Base-by-base conservation (phyloP, 345 rosid species). In the Cochlearia excelsa region DNA sequence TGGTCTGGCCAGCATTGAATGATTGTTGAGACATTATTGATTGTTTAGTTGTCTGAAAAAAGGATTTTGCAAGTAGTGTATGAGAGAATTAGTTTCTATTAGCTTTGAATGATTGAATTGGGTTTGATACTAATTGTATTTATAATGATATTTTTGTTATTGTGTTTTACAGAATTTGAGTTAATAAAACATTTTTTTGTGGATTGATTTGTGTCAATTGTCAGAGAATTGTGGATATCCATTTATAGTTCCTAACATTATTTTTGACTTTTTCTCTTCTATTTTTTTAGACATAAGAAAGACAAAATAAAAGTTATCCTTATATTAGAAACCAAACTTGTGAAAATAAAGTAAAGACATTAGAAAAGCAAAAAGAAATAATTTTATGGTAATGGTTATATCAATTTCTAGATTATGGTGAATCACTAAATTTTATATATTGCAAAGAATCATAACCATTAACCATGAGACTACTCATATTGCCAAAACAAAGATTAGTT, bases 1-100 rank as follows among this genome's bases (percentile, higher is more conserved):
- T 70, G 31, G 47, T 42, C 28, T 70, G 69, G 7, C 69, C 69
- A 37, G 74, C 65, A 23, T 70, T 57, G 55, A 70, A 70, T 54
- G 67, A 54, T 57, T 70, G 74, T 51, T 70, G 74, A 1, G 74
- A 70, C 74, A 70, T 70, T 31, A 48, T 46, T 61, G 46, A 16
- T 68, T 51, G 54, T 61, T 51, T 31, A 29, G 9, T 68, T 51
- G 54, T 61, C 45, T 31, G 10, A 34, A 26, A 28, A 37, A 11
- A 6, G 35, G 23, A 16, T 16, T 16, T 16, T 33, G 35, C n/a
- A 28, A 59, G 42, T 28, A 4, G 2, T 41, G 9, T 28, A 16
- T 28, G 6, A 68, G 50, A 60, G 35, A 38, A 10, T 54, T 23
- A 54, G 16, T 61, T 16, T 54, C 4, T 46, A 7, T 61, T 40